Conservation (phyloP, 176 grass and related monocot genomes). For the Musa acuminata region DNA sequence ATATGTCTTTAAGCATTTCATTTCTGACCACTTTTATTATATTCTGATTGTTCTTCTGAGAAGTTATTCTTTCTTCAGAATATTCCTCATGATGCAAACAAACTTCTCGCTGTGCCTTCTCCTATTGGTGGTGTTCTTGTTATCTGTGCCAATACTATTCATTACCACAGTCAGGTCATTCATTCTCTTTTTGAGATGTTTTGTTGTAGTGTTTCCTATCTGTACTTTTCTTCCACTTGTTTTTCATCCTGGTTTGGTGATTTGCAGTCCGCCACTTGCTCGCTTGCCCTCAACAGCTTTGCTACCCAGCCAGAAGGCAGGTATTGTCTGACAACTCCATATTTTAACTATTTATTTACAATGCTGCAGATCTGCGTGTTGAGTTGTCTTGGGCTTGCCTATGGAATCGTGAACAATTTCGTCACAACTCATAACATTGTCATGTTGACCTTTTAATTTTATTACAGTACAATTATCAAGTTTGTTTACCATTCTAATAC, state of each 20-base stretch:
- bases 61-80: conserved; percentile 42
- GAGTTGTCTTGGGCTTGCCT: no score
- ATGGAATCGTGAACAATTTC: no score
- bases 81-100: conserved; percentile 82
- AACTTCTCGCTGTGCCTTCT: conserved; percentile 80
- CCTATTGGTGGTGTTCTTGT: conserved; percentile 94
- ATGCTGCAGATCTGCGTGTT: no score
- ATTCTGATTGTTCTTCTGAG: not conserved
- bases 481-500: no score
- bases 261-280: conserved; percentile 82
- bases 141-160: conserved; percentile 78
- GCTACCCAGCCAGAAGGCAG: conserved; percentile 63
- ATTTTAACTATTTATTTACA: no score
- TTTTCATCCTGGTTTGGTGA: conserved; percentile 16
- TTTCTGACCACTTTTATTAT: not conserved
- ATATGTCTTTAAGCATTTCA: not conserved
- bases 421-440: no score
- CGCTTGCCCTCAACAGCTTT: conserved; percentile 79
- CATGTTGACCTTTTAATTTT: no score
- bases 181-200: not conserved
- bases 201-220: conserved; percentile 17
- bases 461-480: no score
- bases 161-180: conserved; percentile 84
- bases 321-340: conserved; percentile 17
- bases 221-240: conserved; percentile 5